phyloP scores from a whole-genome alignment of 2,329 filamentous ascomycete species.

The Conoideocrella luteorostrata region DNA sequence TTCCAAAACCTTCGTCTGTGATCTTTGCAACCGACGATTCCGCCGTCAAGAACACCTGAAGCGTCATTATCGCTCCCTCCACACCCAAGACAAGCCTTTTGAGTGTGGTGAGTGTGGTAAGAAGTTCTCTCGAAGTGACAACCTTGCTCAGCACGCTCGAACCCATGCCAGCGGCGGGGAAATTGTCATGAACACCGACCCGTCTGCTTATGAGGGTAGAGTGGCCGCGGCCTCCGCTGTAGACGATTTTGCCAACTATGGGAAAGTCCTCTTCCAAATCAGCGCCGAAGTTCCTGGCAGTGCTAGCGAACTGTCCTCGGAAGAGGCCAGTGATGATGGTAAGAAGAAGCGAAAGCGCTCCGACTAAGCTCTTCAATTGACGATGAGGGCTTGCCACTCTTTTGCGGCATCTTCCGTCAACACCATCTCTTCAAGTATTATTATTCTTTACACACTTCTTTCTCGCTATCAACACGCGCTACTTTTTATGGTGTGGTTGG shows the following conservation, averaged over 20 bases:
- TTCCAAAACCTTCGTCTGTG: slow-evolving; percentile 96
- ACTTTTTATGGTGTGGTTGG: slow-evolving; percentile 11
- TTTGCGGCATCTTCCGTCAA: not conserved
- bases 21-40: slow-evolving; percentile 94
- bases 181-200: slow-evolving; percentile 76
- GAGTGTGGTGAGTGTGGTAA: slow-evolving; percentile 97
- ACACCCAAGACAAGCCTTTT: slow-evolving; percentile 98
- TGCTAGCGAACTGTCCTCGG: slow-evolving; percentile 50
- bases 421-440: slow-evolving; percentile 11
- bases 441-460: slow-evolving; percentile 8
- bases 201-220: slow-evolving; percentile 33
- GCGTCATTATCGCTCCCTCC: slow-evolving; percentile 95
- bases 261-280: slow-evolving; percentile 76
- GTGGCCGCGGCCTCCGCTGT: slow-evolving; percentile 39
- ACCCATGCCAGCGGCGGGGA: slow-evolving; percentile 80
- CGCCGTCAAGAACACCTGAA: slow-evolving; percentile 97
- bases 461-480: slow-evolving; percentile 1
- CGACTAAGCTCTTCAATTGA: slow-evolving; percentile 37
- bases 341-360: slow-evolving; percentile 70
- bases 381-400: too few relatives aligned
- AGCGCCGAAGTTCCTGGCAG: slow-evolving; percentile 67
- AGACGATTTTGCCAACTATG: slow-evolving; percentile 62
- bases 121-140: slow-evolving; percentile 98
- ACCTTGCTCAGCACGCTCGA: slow-evolving; percentile 89
- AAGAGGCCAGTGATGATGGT: slow-evolving; percentile 42